Evolutionary conservation across 305 asterid species (phyloP).

Genomic region (Fraxinus greggii): DNA sequence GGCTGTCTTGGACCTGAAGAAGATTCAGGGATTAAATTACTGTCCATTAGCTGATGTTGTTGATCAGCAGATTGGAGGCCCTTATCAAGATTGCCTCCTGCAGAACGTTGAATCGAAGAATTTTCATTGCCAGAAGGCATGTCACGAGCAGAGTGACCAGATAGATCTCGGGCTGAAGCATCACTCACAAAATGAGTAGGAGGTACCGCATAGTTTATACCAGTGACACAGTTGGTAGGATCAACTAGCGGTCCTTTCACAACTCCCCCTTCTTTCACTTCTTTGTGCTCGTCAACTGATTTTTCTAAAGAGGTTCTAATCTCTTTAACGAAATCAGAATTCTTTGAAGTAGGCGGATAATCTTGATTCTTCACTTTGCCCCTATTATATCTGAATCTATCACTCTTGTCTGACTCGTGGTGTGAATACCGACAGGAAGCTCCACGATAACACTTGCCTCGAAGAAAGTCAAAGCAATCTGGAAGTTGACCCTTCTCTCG

Average conservation of each 20-base stretch:
- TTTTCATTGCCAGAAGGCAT: conserved; percentile 26
- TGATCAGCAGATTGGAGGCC: conserved; percentile 41
- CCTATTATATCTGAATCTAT: conserved; percentile 47
- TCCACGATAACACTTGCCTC: conserved; percentile 88
- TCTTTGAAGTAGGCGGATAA: conserved; percentile 31
- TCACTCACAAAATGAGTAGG: conserved; percentile 26
- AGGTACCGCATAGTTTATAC: conserved; percentile 27
- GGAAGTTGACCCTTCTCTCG: conserved; percentile 47
- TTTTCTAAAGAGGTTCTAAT: conserved; percentile 24
- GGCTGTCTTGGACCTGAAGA: conserved; percentile 31
- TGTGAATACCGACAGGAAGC: conserved; percentile 72
- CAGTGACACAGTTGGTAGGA: conserved; percentile 34
- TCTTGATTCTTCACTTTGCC: conserved; percentile 49
- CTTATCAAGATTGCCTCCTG: conserved; percentile 32
- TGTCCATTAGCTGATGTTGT: conserved; percentile 33
- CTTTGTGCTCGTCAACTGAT: conserved; percentile 32
- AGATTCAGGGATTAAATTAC: conserved; percentile 34
- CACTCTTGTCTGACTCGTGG: conserved; percentile 55
- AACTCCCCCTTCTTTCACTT: conserved; percentile 35
- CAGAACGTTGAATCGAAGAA: conserved; percentile 34
- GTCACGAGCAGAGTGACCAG: conserved; percentile 33
- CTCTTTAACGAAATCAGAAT: conserved; percentile 37
- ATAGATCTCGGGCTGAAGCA: conserved; percentile 32
- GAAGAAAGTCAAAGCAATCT: conserved; percentile 62
- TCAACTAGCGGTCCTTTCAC: conserved; percentile 30